A percentile compares a stretch with the other conserved stretches of the same genome.
phyloP scores from a whole-genome alignment of 1,284 basidiomycete genomes.

The Pseudozyma flocculosa region DNA sequence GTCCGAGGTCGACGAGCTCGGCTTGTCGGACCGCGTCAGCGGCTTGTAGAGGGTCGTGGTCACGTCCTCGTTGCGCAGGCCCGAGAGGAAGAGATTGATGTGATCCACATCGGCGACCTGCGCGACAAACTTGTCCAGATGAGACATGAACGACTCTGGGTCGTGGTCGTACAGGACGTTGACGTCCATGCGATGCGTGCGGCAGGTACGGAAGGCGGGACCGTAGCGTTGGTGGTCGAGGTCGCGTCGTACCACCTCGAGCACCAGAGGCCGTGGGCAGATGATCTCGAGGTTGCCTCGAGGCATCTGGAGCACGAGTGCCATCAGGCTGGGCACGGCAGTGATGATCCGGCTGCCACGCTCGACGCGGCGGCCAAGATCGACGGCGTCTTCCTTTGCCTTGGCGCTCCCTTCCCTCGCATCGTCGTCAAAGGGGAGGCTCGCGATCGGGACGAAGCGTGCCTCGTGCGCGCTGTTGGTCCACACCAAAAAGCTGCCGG shows the following conservation, averaged over 20 bases:
- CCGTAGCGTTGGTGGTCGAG: constrained; percentile 64
- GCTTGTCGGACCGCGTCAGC: constrained; percentile 18
- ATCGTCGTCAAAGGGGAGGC: constrained; percentile 35
- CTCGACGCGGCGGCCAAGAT: constrained; percentile 50
- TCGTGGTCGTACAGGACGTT: constrained; percentile 83
- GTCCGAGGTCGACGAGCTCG: constrained; percentile 55
- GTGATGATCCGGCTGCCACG: constrained; percentile 53
- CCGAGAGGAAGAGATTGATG: constrained; percentile 88
- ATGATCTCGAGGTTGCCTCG: constrained; percentile 95
- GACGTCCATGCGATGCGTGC: constrained; percentile 90
- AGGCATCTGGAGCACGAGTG: constrained; percentile 85
- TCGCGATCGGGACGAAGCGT: constrained; percentile 69
- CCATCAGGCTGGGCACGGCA: constrained; percentile 66
- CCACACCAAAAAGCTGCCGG: constrained; percentile 79
- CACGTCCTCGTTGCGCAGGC: constrained; percentile 62
- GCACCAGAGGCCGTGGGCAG: constrained; percentile 85
- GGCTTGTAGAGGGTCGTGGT: constrained; percentile 57
- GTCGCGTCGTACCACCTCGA: constrained; percentile 62
- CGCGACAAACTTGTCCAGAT: constrained; percentile 67
- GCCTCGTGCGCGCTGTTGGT: constrained; percentile 82
- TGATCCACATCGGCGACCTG: constrained; percentile 88
- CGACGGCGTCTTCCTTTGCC: constrained; percentile 15
- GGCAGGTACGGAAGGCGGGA: constrained; percentile 83
- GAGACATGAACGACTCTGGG: constrained; percentile 67
- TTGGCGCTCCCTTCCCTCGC: neutral